These are phyloP conservation scores for Citrullus mucosospermus DNA, from an alignment of 306 rosid genomes.

Conservation along the genomic window DNA sequence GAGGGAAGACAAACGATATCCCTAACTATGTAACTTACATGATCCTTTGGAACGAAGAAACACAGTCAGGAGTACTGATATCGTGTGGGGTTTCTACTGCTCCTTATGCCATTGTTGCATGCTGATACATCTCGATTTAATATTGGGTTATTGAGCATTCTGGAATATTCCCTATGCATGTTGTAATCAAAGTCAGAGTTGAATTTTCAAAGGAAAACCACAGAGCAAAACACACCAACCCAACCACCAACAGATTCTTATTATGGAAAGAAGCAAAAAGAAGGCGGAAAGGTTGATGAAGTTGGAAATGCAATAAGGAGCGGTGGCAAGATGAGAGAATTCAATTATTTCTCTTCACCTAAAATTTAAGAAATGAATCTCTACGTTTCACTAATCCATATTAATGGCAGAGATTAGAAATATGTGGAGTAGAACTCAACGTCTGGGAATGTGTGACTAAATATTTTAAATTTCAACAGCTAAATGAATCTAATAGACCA, in stretches of 20 bases:
- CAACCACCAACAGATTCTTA: neutral
- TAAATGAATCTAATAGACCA: neutral
- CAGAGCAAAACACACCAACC: neutral
- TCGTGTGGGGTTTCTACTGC: conserved; percentile 33
- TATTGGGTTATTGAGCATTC: conserved; percentile 42
- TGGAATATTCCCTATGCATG: conserved; percentile 9
- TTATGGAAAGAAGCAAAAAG: neutral
- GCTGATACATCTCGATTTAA: conserved; percentile 27
- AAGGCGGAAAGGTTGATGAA: neutral
- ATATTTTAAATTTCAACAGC: neutral
- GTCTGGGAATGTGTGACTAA: neutral
- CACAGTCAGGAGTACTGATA: conserved; percentile 37
- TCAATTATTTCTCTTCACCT: neutral
- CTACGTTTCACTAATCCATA: neutral
- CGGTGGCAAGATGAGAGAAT: neutral
- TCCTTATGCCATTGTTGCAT: conserved; percentile 17
- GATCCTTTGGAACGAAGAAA: conserved; percentile 24
- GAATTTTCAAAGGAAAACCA: neutral
- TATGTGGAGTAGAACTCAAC: neutral
- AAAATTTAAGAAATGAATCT: neutral
- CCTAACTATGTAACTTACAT: too few relatives aligned
- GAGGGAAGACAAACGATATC: too few relatives aligned
- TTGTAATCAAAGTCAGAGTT: neutral
- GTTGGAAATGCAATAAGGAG: neutral
- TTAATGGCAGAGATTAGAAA: neutral